Evolutionary conservation across 345 rosid species (phyloP).

Genomic region (Euclidium syriacum): DNA sequence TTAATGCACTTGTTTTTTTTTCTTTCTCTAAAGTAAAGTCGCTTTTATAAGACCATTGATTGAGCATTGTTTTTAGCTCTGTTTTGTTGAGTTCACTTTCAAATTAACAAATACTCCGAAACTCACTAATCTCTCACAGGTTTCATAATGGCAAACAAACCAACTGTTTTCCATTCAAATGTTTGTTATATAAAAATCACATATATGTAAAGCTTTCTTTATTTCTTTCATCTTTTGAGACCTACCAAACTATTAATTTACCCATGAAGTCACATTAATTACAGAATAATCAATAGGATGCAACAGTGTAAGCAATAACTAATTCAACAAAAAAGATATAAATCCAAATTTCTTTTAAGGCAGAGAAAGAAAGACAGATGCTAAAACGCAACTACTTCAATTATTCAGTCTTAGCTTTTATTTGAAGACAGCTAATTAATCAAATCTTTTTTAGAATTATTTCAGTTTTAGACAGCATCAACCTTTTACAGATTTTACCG

Average conservation of each 20-base stretch:
- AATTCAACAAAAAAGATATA: neutral
- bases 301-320: constrained; percentile 3
- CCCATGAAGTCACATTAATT: constrained; percentile 23
- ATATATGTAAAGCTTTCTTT: constrained; percentile 2
- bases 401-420: neutral
- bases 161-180: constrained; percentile 6
- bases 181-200: neutral
- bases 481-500: neutral
- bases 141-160: neutral
- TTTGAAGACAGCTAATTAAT: neutral
- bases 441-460: neutral
- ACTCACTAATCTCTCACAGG: neutral
- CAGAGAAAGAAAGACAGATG: constrained; percentile 1
- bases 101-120: too few relatives aligned
- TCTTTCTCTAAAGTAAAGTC: neutral
- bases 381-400: constrained; percentile 19
- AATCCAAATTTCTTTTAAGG: neutral
- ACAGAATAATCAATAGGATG: constrained; percentile 3
- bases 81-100: constrained; percentile 1
- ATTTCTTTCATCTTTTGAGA: constrained; percentile 2
- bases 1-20: neutral
- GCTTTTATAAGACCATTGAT: constrained; percentile 1
- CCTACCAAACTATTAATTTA: constrained; percentile 17
- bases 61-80: neutral
- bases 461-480: neutral